These are phyloP conservation scores for Naegleria lovaniensis DNA, from an alignment of 208 protist genomes.

Conservation along the genomic window DNA sequence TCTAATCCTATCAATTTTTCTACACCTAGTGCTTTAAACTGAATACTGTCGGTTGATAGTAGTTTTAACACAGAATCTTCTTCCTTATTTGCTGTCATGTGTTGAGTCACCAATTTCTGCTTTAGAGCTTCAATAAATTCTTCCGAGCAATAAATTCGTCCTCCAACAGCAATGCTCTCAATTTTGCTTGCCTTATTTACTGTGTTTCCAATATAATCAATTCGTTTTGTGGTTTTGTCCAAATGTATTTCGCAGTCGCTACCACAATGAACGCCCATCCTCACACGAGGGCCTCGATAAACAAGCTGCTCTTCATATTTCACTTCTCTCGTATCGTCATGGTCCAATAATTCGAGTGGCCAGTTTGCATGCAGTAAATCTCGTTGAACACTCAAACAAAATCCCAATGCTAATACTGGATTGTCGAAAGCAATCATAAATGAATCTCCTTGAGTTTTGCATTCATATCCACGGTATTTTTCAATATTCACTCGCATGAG, in stretches of 20 bases:
- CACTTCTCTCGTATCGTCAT: neutral
- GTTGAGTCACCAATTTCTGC: neutral
- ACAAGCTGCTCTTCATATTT: neutral
- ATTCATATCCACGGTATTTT: neutral
- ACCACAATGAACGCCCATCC: conserved; percentile 13
- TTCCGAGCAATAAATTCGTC: neutral
- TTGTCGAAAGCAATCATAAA: conserved; percentile 10
- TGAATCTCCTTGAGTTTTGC: neutral
- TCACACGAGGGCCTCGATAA: neutral
- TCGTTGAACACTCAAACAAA: neutral
- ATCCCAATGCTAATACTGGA: neutral
- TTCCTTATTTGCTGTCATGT: too few relatives aligned
- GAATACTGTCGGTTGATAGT: neutral
- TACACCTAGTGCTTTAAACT: neutral
- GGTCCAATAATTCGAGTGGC: neutral
- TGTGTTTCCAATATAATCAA: conserved; percentile 16
- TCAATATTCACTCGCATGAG: neutral
- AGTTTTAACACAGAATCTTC: neutral
- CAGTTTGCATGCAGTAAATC: neutral
- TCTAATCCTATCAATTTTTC: neutral
- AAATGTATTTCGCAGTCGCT: neutral
- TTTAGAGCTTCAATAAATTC: neutral
- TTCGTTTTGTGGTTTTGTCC: conserved; percentile 6
- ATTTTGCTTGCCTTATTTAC: conserved; percentile 6
- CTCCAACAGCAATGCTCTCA: neutral